Conservation (phyloP, 2,329 filamentous ascomycete species). For the Cercospora sp. region DNA sequence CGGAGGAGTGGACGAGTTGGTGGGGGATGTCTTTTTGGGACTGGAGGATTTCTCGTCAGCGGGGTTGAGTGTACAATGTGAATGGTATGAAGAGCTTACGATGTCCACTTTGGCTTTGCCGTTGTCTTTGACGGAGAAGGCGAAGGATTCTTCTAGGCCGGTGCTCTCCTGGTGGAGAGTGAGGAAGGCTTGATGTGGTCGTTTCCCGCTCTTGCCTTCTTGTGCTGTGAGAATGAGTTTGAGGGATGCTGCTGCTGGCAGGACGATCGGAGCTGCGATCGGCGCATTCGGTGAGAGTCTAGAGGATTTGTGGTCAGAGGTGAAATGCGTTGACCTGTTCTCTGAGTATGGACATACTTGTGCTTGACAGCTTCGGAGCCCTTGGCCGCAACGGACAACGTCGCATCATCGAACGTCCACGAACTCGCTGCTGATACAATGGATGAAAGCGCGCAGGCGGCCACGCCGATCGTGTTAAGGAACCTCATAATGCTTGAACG, state of each 20-base stretch:
- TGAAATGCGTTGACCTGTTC: background rate
- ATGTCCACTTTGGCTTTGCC: constrained; percentile 84
- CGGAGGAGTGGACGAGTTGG: constrained; percentile 69
- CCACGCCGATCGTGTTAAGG: constrained; percentile 17
- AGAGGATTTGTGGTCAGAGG: background rate
- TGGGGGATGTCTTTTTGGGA: constrained; percentile 83
- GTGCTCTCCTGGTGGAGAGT: constrained; percentile 71
- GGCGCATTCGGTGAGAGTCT: constrained; percentile 15
- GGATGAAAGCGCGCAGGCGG: constrained; percentile 23
- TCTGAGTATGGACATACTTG: constrained; percentile 45
- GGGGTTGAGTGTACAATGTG: background rate
- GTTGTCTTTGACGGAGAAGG: constrained; percentile 78
- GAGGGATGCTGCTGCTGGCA: constrained; percentile 66
- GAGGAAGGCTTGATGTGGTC: constrained; percentile 92
- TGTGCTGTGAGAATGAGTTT: constrained; percentile 80
- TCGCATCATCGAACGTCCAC: constrained; percentile 75
- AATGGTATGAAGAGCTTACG: constrained; percentile 55
- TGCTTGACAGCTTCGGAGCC: constrained; percentile 59
- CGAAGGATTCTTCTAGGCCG: constrained; percentile 83
- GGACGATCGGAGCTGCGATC: constrained; percentile 53
- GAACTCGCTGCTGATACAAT: constrained; percentile 51
- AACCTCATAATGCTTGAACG: constrained; percentile 32
- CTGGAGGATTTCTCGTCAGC: constrained; percentile 51
- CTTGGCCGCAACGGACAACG: constrained; percentile 64
- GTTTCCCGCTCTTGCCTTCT: constrained; percentile 74